These are phyloP conservation scores for Leccinum imitatum DNA, from an alignment of 768 basidiomycete species.

Conservation along the genomic window DNA sequence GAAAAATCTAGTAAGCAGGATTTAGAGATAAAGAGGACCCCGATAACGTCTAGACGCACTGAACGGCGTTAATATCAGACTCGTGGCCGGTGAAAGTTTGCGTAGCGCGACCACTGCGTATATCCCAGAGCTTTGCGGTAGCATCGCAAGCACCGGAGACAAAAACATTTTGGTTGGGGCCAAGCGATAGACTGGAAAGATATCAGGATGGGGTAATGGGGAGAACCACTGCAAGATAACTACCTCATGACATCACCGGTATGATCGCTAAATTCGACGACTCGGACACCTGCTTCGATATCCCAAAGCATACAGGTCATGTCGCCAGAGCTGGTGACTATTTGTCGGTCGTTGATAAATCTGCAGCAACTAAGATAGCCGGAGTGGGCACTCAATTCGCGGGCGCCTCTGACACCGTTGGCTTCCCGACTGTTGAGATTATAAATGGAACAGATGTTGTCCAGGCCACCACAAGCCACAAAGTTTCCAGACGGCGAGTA, in stretches of 20 bases:
- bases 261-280: conserved; percentile 99
- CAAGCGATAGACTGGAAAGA: conserved; percentile 77
- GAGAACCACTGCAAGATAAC: conserved; percentile 2
- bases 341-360: conserved; percentile 98
- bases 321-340: conserved; percentile 95
- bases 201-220: conserved; percentile 11
- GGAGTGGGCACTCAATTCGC: conserved; percentile 95
- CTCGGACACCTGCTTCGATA: conserved; percentile 94
- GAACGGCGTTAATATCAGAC: conserved; percentile 98
- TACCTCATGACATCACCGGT: conserved; percentile 99
- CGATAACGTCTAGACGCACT: conserved; percentile 54
- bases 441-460: conserved; percentile 99
- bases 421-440: conserved; percentile 77
- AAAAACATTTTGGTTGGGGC: conserved; percentile 91
- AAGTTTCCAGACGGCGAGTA: conserved; percentile 97
- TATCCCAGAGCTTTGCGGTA: conserved; percentile 98
- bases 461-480: conserved; percentile 97
- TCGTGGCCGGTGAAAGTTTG: conserved; percentile 99
- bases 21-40: conserved; percentile 7
- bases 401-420: conserved; percentile 83
- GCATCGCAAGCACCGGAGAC: conserved; percentile 99
- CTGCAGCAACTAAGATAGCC: conserved; percentile 98
- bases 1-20: conserved; percentile 74
- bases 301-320: conserved; percentile 99
- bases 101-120: conserved; percentile 93